Base-by-base conservation (phyloP, 2,329 filamentous ascomycete species). In the Dactylellina cionopaga region DNA sequence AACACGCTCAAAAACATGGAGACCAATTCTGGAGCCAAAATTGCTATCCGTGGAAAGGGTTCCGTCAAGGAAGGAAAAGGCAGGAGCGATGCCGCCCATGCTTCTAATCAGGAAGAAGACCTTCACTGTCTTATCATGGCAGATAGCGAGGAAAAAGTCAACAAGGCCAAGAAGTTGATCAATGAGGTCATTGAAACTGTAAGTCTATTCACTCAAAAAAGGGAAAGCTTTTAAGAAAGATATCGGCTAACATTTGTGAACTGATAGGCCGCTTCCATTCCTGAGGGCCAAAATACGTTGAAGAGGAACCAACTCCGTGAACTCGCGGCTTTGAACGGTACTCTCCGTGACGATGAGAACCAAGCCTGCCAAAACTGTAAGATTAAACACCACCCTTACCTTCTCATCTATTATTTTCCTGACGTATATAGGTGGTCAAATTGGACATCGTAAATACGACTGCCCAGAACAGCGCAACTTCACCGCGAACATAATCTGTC, bases 1-100 rank as follows among this genome's bases (percentile, higher is more conserved):
- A 99, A 99, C 82, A 99, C 95, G 77, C 84, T 99, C 80, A 99
- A 99, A 85, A 99, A 97, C 83, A 99, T 99, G 95, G 95, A 99
- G 82, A 88, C 90, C 79, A 93, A 99, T 83, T 99, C 95, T 65
- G 90, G 90, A 75, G 95, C 95, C 81, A 99, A 99, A 83, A 99
- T 99, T 84, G 95, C 95, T 77, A 99, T 99, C 80, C 94, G 95
- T 83, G 95, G 95, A 85, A 99, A 99, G 84, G 95, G 95, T 81
- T 99, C 95, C 78, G 95, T 99, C 81, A 99, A 99, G 83, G 95
- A 99, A 87, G 95, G 95, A 85, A 99, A 99, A 82, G 95, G 95
- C 77, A 92, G 95, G 77, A 98, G 95, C 84, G 95, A 99, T 82
- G 95, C 95, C 78, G 95, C 95, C 84, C 95, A 99, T 83, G 92